phyloP scores from a whole-genome alignment of 163 green algal species.

The Coccomyxa subellipsoidea region DNA sequence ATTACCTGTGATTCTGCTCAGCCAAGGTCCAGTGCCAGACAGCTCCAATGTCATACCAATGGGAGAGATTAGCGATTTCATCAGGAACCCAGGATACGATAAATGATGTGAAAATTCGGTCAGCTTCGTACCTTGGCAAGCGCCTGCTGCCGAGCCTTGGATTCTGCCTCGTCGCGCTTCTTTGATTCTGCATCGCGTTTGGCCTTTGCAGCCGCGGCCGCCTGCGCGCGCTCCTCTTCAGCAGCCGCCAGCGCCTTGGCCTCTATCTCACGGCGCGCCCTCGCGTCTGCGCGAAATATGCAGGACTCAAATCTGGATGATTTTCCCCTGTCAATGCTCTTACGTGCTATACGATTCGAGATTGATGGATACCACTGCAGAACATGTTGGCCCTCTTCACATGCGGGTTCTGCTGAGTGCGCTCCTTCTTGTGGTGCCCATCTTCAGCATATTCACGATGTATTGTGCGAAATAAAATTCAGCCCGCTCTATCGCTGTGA shows the following conservation, averaged over 20 bases:
- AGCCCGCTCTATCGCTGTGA: too few relatives aligned
- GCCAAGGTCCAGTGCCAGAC: too few relatives aligned
- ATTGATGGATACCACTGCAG: background rate
- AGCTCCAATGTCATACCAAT: too few relatives aligned
- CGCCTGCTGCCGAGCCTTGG: conserved; percentile 13
- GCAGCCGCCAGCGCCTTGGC: background rate
- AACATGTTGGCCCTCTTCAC: background rate
- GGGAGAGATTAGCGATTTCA: too few relatives aligned
- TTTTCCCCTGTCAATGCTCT: too few relatives aligned
- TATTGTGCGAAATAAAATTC: background rate
- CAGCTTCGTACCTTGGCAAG: conserved; percentile 15
- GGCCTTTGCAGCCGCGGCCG: conserved; percentile 12
- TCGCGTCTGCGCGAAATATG: background rate
- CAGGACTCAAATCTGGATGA: background rate
- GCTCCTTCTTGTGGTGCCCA: background rate
- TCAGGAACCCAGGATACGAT: too few relatives aligned
- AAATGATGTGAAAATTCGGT: background rate
- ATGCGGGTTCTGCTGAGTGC: background rate
- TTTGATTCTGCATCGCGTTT: background rate
- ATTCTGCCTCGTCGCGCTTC: conserved; percentile 15
- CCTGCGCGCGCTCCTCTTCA: background rate
- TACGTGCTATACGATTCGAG: background rate
- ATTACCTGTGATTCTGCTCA: too few relatives aligned
- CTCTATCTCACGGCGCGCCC: conserved; percentile 9
- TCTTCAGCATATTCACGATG: background rate